Evolutionary conservation across 2,329 filamentous ascomycete species (phyloP), one percentile per base, ranked within the genome.

Genomic region (Phaeosphaeriaceae sp.): DNA sequence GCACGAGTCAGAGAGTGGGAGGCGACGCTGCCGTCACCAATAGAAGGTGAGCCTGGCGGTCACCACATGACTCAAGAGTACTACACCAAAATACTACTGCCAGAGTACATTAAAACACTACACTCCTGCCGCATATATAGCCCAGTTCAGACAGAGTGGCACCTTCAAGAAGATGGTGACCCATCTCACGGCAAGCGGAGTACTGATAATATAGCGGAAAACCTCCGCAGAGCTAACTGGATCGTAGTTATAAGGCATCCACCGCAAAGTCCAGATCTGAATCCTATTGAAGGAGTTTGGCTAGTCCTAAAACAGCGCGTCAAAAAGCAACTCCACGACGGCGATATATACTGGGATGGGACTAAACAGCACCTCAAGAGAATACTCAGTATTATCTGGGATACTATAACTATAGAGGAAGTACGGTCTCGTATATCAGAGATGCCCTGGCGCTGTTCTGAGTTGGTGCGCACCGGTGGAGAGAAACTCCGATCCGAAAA

Each of bases 281-380:
- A 53, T 18, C 41, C 50, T 13, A 49, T 46, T 8, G 46, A 53
- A 36, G 41, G 36, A 16, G 32, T 46, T 2, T 53, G 36, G 41
- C 37, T 42, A n/a, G 39, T 49, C 2, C 34, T 53, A 16, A 48
- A 46, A 30, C 29, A 47, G 36, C 34, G 45, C 4, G 28, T n/a
- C n/a, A 40, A 40, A n/a, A 7, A 23, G n/a, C 37, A 21, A 3
- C 9, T 40, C n/a, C 23, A 15, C 12, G 21, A 21, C 11, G 4
- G 4, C n/a, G 34, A 17, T 12, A 18, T n/a, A n/a, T n/a, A n/a
- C n/a, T 33, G 30, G 30, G 30, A 12, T 33, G 30, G 30, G 13
- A 4, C 30, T 4, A 33, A 33, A 30, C n/a, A n/a, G n/a, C n/a
- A n/a, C n/a, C n/a, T n/a, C n/a, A n/a, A n/a, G n/a, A n/a, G n/a